Percentiles rank a stretch among this genome's conserved stretches.
Evolutionary conservation across 257 asterid genomes (phyloP).

Genomic region (Solanum appendiculatum): DNA sequence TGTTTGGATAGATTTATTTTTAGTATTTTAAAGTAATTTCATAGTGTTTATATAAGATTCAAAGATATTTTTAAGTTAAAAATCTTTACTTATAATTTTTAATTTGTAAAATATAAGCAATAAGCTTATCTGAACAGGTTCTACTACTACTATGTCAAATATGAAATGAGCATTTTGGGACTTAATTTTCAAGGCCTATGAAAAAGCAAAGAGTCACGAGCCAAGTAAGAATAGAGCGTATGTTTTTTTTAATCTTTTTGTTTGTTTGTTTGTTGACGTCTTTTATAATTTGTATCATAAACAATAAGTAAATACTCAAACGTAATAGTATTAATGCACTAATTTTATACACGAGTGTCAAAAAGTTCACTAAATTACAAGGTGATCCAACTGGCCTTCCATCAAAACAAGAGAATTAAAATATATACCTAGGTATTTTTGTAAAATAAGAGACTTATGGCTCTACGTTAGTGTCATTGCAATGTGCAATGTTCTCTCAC

Average conservation of each 20-base stretch:
- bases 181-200: not conserved
- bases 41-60: too few relatives aligned
- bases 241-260: not conserved
- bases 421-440: not conserved
- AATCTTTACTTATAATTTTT: too few relatives aligned
- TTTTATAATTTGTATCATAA: not conserved
- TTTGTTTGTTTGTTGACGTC: not conserved
- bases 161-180: not conserved
- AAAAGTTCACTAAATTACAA: not conserved
- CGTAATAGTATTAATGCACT: not conserved
- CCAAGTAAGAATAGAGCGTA: not conserved
- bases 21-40: too few relatives aligned
- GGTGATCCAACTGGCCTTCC: not conserved
- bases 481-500: too few relatives aligned
- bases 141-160: not conserved
- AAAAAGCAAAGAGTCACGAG: not conserved
- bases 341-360: not conserved
- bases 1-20: too few relatives aligned
- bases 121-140: too few relatives aligned
- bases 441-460: not conserved
- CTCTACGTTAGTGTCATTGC: too few relatives aligned
- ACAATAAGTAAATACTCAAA: not conserved
- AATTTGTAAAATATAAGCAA: too few relatives aligned
- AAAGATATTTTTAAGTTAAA: too few relatives aligned
- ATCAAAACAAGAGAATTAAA: not conserved